Base-by-base conservation (phyloP, 2,329 filamentous ascomycete species). In the Lomentospora prolificans region DNA sequence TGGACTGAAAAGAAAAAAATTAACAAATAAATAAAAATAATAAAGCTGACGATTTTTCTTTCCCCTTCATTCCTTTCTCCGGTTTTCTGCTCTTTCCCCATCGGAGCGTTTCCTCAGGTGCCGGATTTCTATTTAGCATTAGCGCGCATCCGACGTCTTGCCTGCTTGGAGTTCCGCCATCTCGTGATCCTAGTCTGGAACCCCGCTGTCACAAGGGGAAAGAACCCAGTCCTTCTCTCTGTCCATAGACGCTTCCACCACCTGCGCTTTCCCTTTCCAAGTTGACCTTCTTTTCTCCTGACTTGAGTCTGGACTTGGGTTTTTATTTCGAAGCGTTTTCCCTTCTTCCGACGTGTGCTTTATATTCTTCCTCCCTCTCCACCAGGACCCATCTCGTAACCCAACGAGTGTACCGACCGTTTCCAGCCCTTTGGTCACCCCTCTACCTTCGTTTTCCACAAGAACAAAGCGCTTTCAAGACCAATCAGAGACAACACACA, bases 401-500 rank as follows among this genome's bases (percentile, higher is more conserved):
- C n/a, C n/a, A n/a, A n/a, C n/a, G n/a, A n/a, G n/a, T n/a, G n/a
- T n/a, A n/a, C n/a, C n/a, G n/a, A n/a, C n/a, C n/a, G n/a, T n/a
- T n/a, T n/a, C n/a, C n/a, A n/a, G n/a, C n/a, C n/a, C n/a, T n/a
- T n/a, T n/a, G n/a, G n/a, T n/a, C n/a, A n/a, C n/a, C n/a, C n/a
- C n/a, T n/a, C n/a, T n/a, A n/a, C n/a, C n/a, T n/a, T n/a, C n/a
- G n/a, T n/a, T n/a, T n/a, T n/a, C n/a, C n/a, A n/a, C n/a, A n/a
- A n/a, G n/a, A n/a, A n/a, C n/a, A n/a, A n/a, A n/a, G n/a, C n/a
- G n/a, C n/a, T n/a, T n/a, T n/a, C n/a, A n/a, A n/a, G n/a, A n/a
- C n/a, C n/a, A n/a, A n/a, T n/a, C n/a, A n/a, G n/a, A 33, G 12
- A 25, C 33, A 12, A 14, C 17, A 22, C 3, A 66, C 55, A 60